Conservation (phyloP, 2,329 filamentous ascomycete genomes). For the Nigrospora oryzae region DNA sequence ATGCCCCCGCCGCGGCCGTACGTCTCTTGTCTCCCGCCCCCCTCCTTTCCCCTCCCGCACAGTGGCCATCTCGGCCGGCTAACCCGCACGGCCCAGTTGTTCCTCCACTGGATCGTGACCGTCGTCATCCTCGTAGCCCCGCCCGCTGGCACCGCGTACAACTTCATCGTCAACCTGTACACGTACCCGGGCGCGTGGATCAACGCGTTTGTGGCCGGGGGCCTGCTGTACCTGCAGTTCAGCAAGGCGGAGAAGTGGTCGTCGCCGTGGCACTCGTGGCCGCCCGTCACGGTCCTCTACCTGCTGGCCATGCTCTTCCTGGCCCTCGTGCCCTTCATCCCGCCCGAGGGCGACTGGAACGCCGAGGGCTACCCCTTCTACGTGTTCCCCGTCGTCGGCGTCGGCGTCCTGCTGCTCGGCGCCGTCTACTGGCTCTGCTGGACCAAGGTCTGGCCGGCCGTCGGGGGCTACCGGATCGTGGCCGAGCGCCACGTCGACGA, state of each 20-base stretch:
- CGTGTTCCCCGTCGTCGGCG: constrained; percentile 45
- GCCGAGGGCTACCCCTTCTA: constrained; percentile 46
- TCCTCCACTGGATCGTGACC: constrained; percentile 59
- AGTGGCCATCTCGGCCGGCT: background rate
- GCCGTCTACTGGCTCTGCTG: constrained; percentile 43
- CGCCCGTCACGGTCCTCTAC: constrained; percentile 39
- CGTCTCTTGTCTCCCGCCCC: constrained; percentile 7
- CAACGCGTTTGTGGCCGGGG: constrained; percentile 40
- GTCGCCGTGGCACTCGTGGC: constrained; percentile 41
- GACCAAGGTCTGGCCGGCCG: constrained; percentile 38
- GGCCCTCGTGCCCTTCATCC: constrained; percentile 45
- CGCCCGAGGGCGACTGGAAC: constrained; percentile 37
- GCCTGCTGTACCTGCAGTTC: constrained; percentile 43
- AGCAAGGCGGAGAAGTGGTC: constrained; percentile 42
- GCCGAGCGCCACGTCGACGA: constrained; percentile 33
- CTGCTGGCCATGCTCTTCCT: constrained; percentile 43
- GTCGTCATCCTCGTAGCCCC: constrained; percentile 58
- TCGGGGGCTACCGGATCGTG: constrained; percentile 41
- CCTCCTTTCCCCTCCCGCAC: background rate
- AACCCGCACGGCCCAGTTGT: constrained; percentile 26
- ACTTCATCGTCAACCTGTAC: constrained; percentile 53
- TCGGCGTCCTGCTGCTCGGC: constrained; percentile 41
- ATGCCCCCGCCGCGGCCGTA: constrained; percentile 50
- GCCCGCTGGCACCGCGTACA: constrained; percentile 60
- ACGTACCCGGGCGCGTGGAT: constrained; percentile 47